Percentiles rank a stretch among this genome's conserved stretches.
Evolutionary conservation across 805 yeast genomes (phyloP).

Genomic region (Wickerhamomyces subpelliculosus): DNA sequence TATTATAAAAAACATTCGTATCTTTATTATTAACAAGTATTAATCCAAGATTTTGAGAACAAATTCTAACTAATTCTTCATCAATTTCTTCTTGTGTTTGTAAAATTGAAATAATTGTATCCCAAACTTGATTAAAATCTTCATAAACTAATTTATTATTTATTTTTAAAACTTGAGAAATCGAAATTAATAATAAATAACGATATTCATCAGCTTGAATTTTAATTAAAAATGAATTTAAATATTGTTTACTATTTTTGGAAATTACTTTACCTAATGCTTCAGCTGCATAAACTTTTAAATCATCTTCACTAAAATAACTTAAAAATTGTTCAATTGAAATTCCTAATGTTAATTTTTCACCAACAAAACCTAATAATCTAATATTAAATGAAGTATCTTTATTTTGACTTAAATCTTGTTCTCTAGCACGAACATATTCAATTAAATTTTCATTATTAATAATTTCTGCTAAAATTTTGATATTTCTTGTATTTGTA

Average conservation of each 20-base stretch:
- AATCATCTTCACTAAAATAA: conserved; percentile 28
- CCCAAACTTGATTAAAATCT: conserved; percentile 20
- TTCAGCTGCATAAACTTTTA: conserved; percentile 42
- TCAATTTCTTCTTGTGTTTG: conserved; percentile 11
- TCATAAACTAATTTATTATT: conserved; percentile 18
- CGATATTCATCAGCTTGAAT: conserved; percentile 19
- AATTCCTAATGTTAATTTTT: conserved; percentile 24
- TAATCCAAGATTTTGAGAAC: conserved; percentile 19
- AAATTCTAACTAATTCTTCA: conserved; percentile 16
- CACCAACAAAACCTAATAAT: conserved; percentile 46
- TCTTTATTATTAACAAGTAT: conserved; percentile 23
- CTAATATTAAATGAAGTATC: conserved; percentile 30
- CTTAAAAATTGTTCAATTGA: conserved; percentile 30
- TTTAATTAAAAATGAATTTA: conserved; percentile 30
- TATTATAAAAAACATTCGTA: conserved; percentile 23
- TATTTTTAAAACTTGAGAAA: conserved; percentile 23
- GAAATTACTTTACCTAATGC: conserved; percentile 45
- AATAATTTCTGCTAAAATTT: conserved; percentile 18
- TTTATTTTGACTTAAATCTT: conserved; percentile 10
- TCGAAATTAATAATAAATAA: conserved; percentile 23
- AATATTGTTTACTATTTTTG: conserved; percentile 28
- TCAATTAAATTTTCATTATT: conserved; percentile 18
- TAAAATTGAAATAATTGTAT: conserved; percentile 13
- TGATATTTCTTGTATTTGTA: conserved; percentile 15
- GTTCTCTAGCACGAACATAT: conserved; percentile 14